Conservation (phyloP, 2,329 filamentous ascomycete genomes). For the Aspergillus quadricinctus region DNA sequence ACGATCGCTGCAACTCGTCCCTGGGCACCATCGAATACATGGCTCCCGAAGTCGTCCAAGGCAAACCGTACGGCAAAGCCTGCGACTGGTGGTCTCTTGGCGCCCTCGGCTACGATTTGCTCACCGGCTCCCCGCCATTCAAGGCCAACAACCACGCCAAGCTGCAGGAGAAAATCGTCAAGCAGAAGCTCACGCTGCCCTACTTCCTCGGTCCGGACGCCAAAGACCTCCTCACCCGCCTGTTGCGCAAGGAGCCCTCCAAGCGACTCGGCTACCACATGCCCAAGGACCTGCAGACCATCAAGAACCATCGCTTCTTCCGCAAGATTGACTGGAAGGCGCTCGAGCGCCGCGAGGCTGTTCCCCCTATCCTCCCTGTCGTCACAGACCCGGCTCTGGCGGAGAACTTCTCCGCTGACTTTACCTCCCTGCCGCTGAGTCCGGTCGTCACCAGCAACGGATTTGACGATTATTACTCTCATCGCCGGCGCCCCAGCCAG, state of each 20-base stretch:
- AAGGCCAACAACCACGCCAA: slow-evolving; percentile 86
- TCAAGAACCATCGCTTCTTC: slow-evolving; percentile 96
- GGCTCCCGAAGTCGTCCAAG: slow-evolving; percentile 90
- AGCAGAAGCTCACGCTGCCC: slow-evolving; percentile 81
- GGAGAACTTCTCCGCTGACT: slow-evolving; percentile 93
- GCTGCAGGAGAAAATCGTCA: slow-evolving; percentile 92
- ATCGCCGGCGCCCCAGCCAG: slow-evolving; percentile 12
- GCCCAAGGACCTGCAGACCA: slow-evolving; percentile 76
- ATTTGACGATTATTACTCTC: slow-evolving; percentile 25
- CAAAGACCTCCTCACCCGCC: slow-evolving; percentile 85
- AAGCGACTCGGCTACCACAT: slow-evolving; percentile 87
- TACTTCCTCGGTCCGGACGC: slow-evolving; percentile 90
- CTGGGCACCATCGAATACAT: slow-evolving; percentile 98
- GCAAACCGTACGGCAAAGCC: slow-evolving; percentile 83
- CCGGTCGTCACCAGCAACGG: slow-evolving; percentile 52
- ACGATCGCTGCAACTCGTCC: slow-evolving; percentile 75
- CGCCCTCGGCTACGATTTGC: slow-evolving; percentile 83
- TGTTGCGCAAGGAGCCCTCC: slow-evolving; percentile 85
- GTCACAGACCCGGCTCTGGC: slow-evolving; percentile 94
- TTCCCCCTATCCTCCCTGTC: slow-evolving; percentile 84
- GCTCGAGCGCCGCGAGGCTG: slow-evolving; percentile 74
- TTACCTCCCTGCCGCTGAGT: slow-evolving; percentile 79
- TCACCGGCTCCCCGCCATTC: slow-evolving; percentile 91
- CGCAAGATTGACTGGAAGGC: slow-evolving; percentile 92
- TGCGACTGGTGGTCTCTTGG: slow-evolving; percentile 99